Base-by-base conservation (phyloP, 2,329 filamentous ascomycete genomes). In the Claviceps citrina region DNA sequence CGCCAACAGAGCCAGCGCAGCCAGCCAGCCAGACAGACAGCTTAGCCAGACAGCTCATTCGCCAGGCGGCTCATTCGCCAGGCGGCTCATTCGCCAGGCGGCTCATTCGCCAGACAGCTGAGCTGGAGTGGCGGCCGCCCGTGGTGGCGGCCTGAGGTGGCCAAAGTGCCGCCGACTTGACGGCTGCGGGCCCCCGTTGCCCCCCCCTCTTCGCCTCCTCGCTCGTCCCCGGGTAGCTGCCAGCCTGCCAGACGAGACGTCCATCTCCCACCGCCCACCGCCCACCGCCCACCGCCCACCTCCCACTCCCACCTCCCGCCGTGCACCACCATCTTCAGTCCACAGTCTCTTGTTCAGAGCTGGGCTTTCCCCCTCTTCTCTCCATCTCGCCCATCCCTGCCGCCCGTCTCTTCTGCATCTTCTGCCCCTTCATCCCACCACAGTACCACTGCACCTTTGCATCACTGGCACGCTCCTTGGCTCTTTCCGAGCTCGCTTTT, bases 401-500 rank as follows among this genome's bases (percentile, higher is more conserved):
- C 68, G 63, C 62, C 62, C 66, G 58, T 62, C 51, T 33, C 54
- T 56, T 58, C 51, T 57, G 60, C 54, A 57, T 58, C 64, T 64
- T 58, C 56, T 50, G n/a, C 49, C 51, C 55, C 55, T 54, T 49
- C 56, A 59, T 57, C 58, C 26, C 31, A 49, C 50, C 47, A 48
- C 53, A 51, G 51, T 53, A 55, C 55, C 24, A 35, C 10, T 25
- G 22, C 32, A 24, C 49, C 49, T 49, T 51, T 47, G 51, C 48
- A 54, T 58, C 52, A 41, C 51, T 55, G 53, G 47, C 44, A 60
- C 58, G 47, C 51, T 61, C 59, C 58, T 62, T 62, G 58, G 53
- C 52, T 57, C 54, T 49, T 51, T 45, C 36, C 51, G 51, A 52
- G 49, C 50, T 50, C 48, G 43, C 44, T 52, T 51, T 43, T 39